Base-by-base conservation (phyloP, 1,284 basidiomycete species). In the Laetiporus sulphureus region DNA sequence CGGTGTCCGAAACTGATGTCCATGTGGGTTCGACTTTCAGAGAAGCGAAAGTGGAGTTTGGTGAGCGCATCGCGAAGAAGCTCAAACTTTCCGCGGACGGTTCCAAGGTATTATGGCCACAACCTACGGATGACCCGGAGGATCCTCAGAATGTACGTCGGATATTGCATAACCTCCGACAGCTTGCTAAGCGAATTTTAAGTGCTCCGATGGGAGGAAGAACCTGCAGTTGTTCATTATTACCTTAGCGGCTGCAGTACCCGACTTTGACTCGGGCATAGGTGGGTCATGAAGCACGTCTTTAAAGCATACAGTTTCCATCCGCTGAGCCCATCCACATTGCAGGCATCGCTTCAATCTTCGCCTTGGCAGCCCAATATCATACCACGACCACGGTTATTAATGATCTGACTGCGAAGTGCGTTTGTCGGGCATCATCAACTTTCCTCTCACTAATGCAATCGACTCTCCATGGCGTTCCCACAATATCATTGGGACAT, bases 241-340 rank as follows among this genome's bases (percentile, higher is more conserved):
- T 42, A 82, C 79, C 0, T 55, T 83, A 27, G 79, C 81, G 7
- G 77, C 81, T 3, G 73, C 83, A 30, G 73, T 82, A 8, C 81
- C 81, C 0, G 81, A 83, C 52, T 83, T 83, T 48, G 76, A 79
- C 49, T 81, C 79, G 11, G 78, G 75, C 0, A 79, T 80, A 46
- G 79, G 79, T 77, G 19, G 39, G 67, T n/a, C n/a, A n/a, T n/a
- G n/a, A n/a, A n/a, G n/a, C n/a, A 38, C 2, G 19, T 31, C 15
- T 12, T 30, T 32, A 23, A 29, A 15, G 3, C 5, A 18, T 19
- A 25, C 20, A 16, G 15, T 5, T 15, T 16, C 13, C 15, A 11
- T 32, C 12, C 5, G 5, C 11, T 18, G 5, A 10, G 22, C 34
- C 25, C 5, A 22, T 23, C 33, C 24, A 20, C 30, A 12, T 43